Base-by-base conservation (phyloP, 2,329 filamentous ascomycete species). In the Arthroderma sp. region DNA sequence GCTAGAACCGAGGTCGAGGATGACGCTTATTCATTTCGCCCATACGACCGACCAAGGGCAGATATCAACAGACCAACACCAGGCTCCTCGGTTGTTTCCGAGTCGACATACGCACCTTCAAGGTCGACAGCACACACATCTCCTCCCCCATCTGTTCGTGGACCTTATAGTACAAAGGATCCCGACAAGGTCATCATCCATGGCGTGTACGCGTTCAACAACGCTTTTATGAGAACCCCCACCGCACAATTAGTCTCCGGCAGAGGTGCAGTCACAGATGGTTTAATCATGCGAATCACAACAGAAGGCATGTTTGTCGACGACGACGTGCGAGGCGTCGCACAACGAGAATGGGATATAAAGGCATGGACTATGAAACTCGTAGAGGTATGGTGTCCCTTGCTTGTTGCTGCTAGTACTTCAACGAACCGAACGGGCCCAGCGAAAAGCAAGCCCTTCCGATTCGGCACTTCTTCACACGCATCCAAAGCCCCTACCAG, bases 281-380 rank as follows among this genome's bases (percentile, higher is more conserved):
- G 91, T 0, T 72, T 98, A 38, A 84, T 96, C 49, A 73, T 98
- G 49, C 83, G 85, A 42, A 91, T 96, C 57, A 89, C 85, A 7
- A 94, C 86, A 1, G 89, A 94, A 62, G 91, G 91, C 11, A 74
- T 96, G 44, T 96, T 96, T 66, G 91, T 98, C 58, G 91, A 98
- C 61, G 91, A 98, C 62, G 91, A 96, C 61, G 77, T 95, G 43
- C 80, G 88, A 38, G 80, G 80, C 49, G 85, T 95, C 10, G 81
- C 85, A n/a, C 87, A 96, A 65, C 80, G 91, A 48, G 91, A 98
- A 67, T 98, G 91, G 91, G 91, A 98, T 62, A 80, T 96, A 59
- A 96, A 96, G 65, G 88, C 89, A 28, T 96, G 91, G 91, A 94
- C 87, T 37, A 76, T 98, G 66, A 95, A 94, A 67, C 70, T 83